Conservation (phyloP, 352 stramenopile genomes). For the Pythium insidiosum region DNA sequence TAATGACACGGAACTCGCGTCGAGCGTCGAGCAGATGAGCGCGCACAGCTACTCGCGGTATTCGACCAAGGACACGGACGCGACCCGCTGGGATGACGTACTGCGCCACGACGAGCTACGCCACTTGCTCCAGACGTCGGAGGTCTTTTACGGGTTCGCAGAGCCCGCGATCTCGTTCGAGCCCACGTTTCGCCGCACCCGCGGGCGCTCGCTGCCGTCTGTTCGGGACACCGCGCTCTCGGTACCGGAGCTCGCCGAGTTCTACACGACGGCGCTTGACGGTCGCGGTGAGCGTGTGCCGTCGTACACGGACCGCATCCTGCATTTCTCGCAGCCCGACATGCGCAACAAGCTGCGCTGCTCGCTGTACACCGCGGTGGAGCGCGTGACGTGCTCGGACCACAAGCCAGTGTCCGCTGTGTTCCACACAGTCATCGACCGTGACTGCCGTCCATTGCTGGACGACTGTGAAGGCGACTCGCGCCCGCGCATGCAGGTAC, state of each 20-base stretch:
- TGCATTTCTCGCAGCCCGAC: constrained; percentile 73
- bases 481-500: constrained; percentile 44
- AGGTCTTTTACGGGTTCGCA: constrained; percentile 74
- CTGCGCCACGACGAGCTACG: constrained; percentile 66
- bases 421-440: constrained; percentile 64
- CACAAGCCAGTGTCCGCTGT: constrained; percentile 77
- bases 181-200: constrained; percentile 65
- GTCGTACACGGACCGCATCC: constrained; percentile 88
- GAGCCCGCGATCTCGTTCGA: constrained; percentile 72
- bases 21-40: no score
- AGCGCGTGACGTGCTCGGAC: constrained; percentile 70
- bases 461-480: constrained; percentile 29
- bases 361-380: constrained; percentile 60
- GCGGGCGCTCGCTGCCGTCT: constrained; percentile 18
- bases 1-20: no score
- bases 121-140: constrained; percentile 28
- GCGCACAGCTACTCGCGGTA: no score
- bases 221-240: constrained; percentile 2
- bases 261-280: constrained; percentile 51
- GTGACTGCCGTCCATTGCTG: constrained; percentile 40
- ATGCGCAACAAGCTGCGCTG: constrained; percentile 56
- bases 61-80: no score
- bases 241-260: constrained; percentile 22
- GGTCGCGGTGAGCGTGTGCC: constrained; percentile 62
- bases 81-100: constrained; percentile 54